These are phyloP conservation scores for Paramecium tetraurelia DNA, from an alignment of 73 alveolate genomes.

Conservation along the genomic window DNA sequence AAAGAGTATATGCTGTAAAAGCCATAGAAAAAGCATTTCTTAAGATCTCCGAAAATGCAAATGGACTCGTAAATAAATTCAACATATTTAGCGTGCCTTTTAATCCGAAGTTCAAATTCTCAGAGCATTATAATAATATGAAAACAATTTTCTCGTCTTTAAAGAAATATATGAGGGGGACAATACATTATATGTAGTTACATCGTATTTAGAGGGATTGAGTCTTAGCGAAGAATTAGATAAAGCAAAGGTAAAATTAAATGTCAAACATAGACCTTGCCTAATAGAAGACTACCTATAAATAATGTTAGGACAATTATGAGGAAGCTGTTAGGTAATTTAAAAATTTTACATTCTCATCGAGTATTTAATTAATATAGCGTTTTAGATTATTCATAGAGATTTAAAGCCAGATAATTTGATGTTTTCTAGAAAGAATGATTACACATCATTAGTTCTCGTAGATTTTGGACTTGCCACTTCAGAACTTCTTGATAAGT, in stretches of 20 bases:
- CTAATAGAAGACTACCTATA: not conserved
- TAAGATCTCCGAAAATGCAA: not conserved
- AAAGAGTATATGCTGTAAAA: slow-evolving; percentile 2
- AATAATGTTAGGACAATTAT: not conserved
- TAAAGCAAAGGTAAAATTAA: not conserved
- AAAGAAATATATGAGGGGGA: slow-evolving; percentile 38
- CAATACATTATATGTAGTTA: not conserved
- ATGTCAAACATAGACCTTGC: not conserved
- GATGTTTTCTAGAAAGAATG: slow-evolving; percentile 48
- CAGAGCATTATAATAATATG: not conserved
- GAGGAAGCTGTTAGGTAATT: not conserved
- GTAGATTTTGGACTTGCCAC: slow-evolving; percentile 62
- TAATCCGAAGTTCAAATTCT: slow-evolving; percentile 25
- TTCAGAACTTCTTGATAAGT: slow-evolving; percentile 26
- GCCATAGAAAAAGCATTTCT: slow-evolving; percentile 30
- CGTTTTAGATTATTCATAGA: slow-evolving; percentile 49
- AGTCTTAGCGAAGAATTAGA: slow-evolving; percentile 8
- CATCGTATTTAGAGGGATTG: not conserved
- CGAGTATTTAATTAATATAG: not conserved
- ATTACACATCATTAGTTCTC: not conserved
- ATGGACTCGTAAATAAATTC: not conserved
- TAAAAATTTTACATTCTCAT: slow-evolving; percentile 56
- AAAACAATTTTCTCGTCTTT: not conserved
- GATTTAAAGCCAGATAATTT: slow-evolving; percentile 60
- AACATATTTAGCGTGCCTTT: not conserved